Percentiles rank a stretch among this genome's conserved stretches.
phyloP scores from a whole-genome alignment of 768 basidiomycete species.

The Calocybe indica region DNA sequence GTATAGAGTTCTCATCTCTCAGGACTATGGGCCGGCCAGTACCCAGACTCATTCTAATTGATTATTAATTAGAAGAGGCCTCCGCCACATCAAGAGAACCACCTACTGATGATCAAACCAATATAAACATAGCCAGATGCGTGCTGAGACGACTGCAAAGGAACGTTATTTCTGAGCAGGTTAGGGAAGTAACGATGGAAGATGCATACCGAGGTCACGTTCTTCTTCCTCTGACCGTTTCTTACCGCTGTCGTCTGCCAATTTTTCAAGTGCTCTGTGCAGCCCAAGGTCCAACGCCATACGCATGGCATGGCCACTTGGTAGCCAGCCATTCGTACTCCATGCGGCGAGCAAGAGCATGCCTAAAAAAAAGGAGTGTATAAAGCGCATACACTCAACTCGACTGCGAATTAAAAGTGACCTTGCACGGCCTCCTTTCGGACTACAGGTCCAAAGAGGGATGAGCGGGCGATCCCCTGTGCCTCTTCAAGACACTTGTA shows the following conservation, averaged over 20 bases:
- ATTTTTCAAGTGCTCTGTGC: slow-evolving; percentile 87
- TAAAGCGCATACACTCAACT: slow-evolving; percentile 8
- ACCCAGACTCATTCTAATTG: slow-evolving; percentile 76
- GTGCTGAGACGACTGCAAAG: slow-evolving; percentile 73
- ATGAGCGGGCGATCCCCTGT: slow-evolving; percentile 90
- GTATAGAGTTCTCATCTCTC: slow-evolving; percentile 83
- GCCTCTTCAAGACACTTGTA: slow-evolving; percentile 93
- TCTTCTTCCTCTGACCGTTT: slow-evolving; percentile 77
- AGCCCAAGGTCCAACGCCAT: slow-evolving; percentile 94
- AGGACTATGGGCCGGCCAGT: slow-evolving; percentile 88
- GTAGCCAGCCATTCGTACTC: slow-evolving; percentile 93
- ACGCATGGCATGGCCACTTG: slow-evolving; percentile 92
- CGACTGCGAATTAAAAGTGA: slow-evolving; percentile 22
- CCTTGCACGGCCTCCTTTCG: slow-evolving; percentile 94
- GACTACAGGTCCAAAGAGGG: slow-evolving; percentile 89
- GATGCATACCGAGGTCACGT: slow-evolving; percentile 65
- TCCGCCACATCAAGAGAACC: background rate
- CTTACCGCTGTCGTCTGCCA: slow-evolving; percentile 71
- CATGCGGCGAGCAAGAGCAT: slow-evolving; percentile 91
- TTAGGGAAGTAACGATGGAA: background rate
- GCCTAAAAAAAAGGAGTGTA: slow-evolving; percentile 36
- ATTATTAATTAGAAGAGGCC: slow-evolving; percentile 1
- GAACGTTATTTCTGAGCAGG: slow-evolving; percentile 1
- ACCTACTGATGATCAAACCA: slow-evolving; percentile 95
- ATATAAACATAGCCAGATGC: slow-evolving; percentile 92